These are phyloP conservation scores for Apiotrichum montevideense DNA, from an alignment of 1,284 basidiomycete species.

Conservation along the genomic window DNA sequence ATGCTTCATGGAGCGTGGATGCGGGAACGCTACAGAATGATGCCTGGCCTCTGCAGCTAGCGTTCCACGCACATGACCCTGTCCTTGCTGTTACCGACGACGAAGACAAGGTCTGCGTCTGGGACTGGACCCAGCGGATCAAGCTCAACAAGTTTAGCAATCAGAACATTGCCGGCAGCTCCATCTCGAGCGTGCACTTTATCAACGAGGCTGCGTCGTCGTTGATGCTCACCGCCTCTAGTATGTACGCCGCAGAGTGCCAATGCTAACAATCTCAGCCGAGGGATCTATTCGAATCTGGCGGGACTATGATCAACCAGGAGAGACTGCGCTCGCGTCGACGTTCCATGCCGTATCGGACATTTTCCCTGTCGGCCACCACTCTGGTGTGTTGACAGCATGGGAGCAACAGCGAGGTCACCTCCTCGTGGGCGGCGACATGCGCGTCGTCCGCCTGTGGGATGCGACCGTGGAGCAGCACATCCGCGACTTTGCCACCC, in stretches of 20 bases:
- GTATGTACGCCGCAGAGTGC: not conserved
- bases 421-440: constrained; percentile 84
- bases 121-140: constrained; percentile 83
- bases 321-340: constrained; percentile 72
- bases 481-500: constrained; percentile 68
- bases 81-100: constrained; percentile 83
- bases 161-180: constrained; percentile 72
- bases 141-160: constrained; percentile 81
- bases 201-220: constrained; percentile 95
- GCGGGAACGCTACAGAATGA: constrained; percentile 67
- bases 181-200: constrained; percentile 83
- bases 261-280: constrained; percentile 31
- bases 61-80: constrained; percentile 88
- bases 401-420: constrained; percentile 90
- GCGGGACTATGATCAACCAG: constrained; percentile 65
- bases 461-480: constrained; percentile 88
- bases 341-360: constrained; percentile 87
- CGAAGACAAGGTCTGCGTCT: constrained; percentile 78
- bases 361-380: constrained; percentile 57
- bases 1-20: constrained; percentile 71
- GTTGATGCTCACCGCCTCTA: constrained; percentile 79
- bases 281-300: constrained; percentile 90
- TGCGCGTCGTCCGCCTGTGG: constrained; percentile 84
- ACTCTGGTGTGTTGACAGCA: constrained; percentile 76
- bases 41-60: constrained; percentile 67